phyloP scores from a whole-genome alignment of 148 eudicot genomes.

The Talinum fruticosum region DNA sequence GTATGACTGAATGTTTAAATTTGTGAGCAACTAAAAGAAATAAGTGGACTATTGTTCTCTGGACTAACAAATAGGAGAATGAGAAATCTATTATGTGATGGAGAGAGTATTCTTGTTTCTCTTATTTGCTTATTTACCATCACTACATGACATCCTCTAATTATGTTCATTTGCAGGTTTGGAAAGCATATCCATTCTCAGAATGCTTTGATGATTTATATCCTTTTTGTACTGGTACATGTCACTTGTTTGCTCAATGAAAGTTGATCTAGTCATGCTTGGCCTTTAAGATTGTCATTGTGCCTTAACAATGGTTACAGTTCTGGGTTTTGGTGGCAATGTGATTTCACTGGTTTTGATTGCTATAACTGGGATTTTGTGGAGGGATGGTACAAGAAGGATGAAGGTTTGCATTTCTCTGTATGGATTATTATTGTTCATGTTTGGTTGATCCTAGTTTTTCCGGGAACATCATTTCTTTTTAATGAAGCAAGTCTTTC shows the following conservation, averaged over 20 bases:
- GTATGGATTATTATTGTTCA: not conserved
- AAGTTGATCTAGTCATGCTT: not conserved
- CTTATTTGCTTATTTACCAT: not conserved
- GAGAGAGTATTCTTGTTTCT: not conserved
- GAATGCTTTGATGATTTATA: conserved; percentile 64
- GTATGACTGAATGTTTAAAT: not conserved
- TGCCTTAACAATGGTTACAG: conserved; percentile 42
- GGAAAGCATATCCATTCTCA: conserved; percentile 57
- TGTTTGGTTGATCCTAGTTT: not conserved
- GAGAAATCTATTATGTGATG: not conserved
- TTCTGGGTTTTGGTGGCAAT: conserved; percentile 59
- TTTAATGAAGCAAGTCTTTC: too few relatives aligned
- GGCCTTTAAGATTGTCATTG: not conserved
- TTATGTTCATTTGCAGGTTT: conserved; percentile 46
- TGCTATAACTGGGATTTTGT: conserved; percentile 30
- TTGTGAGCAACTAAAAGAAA: not conserved
- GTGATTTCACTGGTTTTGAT: conserved; percentile 40
- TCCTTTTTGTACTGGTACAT: conserved; percentile 38
- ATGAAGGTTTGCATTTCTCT: conserved; percentile 35
- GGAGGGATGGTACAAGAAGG: conserved; percentile 23
- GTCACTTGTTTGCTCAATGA: not conserved
- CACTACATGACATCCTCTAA: not conserved
- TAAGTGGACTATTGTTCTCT: not conserved
- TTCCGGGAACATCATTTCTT: too few relatives aligned
- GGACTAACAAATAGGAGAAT: not conserved